Base-by-base conservation (phyloP, 805 yeast genomes). In the Dipodascopsis uninucleata region DNA sequence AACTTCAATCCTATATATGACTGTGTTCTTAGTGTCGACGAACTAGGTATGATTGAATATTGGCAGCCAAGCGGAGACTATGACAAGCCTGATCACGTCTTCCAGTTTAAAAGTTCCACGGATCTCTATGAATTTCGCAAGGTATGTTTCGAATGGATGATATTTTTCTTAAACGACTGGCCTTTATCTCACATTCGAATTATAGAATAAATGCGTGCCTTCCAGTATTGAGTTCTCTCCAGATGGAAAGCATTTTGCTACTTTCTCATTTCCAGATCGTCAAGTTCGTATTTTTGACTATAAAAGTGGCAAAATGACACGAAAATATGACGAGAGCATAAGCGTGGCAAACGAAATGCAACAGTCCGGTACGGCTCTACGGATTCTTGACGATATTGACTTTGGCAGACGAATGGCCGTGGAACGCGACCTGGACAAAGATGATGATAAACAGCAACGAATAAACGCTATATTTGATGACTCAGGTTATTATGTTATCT, bases 41-140 rank as follows among this genome's bases (percentile, higher is more conserved):
- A 22, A 2, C 41, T 41, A 8, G 71, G 71, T 8, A 64, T 62
- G 64, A 48, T 67, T 10, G 71, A 67, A 49, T 67, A 68, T 43
- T 67, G 71, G 71, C 48, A 43, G 5, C 59, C 63, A 2, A 46
- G 33, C 3, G 35, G 26, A n/a, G 33, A 28, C 23, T 35, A 43
- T 29, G 45, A 49, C 18, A 45, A 49, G 32, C 66, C 66, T 2
- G 38, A 35, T 22, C 43, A 40, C 24, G 55, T 55, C 16, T 72
- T 69, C 56, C 60, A 61, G 28, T 52, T 57, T 49, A 72, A 72
- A 49, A 60, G 71, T 25, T 57, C 63, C 32, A 72, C 77, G 0
- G 69, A 70, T 47, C 52, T 67, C 14, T 63, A 67, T 46, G 66
- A 64, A 14, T 52, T 70, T 36, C 51, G 68, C 17, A 70, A 69